Evolutionary conservation across 2,329 filamentous ascomycete species (phyloP), one percentile per base, ranked within the genome.

Genomic region (Sporothrix sp.): DNA sequence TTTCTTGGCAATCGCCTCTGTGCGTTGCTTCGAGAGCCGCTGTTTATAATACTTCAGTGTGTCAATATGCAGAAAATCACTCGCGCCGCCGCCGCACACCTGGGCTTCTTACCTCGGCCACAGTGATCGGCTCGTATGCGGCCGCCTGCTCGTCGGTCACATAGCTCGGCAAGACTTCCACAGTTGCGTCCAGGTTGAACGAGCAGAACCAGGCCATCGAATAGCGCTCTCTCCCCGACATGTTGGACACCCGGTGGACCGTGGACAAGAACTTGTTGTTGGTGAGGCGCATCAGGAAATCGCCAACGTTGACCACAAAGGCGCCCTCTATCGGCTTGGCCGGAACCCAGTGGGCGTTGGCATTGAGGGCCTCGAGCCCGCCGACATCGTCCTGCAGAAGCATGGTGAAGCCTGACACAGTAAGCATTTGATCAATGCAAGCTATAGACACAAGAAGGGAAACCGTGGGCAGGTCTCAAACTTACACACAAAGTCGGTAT

Each of bases 321-420:
- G 51, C 25, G 2, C 51, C 51, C 11, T 23, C 10, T 6, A 52
- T 33, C 7, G 35, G 42, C 25, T 20, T 23, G 14, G 46, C 53
- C 27, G 45, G 40, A 20, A 38, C 23, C 30, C 46, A 44, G 6
- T 37, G 36, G 23, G 36, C 52, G 40, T 43, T 36, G 4, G 45
- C 46, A 25, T 52, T 52, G n/a, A 52, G 51, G 5, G 50, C 46
- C 23, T 52, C 51, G 7, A 52, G 51, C 3, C 51, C 51, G 28
- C 51, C 51, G 8, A 52, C 51, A 39, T 37, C 33, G 21, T 52
- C 51, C 25, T 52, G 51, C 5, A 46, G 23, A 5, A 52, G 51
- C 38, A 52, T 50, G 21, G 51, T 52, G 33, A 52, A 52, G 45
- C 45, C 49, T 51, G n/a, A n/a, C n/a, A n/a, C n/a, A n/a, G n/a